Evolutionary conservation across 148 eudicot species (phyloP).

Genomic region (Tetragonia tetragonoides): DNA sequence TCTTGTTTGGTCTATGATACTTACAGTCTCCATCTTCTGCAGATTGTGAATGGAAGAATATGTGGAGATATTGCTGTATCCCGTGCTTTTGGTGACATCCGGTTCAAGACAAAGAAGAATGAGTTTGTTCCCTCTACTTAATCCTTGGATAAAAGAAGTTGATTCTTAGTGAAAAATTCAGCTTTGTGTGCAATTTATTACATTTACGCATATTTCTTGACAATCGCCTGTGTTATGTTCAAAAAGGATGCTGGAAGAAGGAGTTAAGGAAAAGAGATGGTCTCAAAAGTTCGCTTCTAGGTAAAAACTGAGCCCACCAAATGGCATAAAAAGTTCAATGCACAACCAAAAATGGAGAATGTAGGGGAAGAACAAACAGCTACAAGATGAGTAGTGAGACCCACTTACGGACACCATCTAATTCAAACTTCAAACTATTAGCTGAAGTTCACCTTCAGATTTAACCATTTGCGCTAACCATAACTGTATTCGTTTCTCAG

Average conservation of each 20-base stretch:
- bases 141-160: neutral
- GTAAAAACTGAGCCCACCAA: slow-evolving; percentile 33
- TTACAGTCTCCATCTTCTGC: slow-evolving; percentile 18
- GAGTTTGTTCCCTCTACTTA: slow-evolving; percentile 49
- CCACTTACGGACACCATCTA: no score
- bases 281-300: slow-evolving; percentile 76
- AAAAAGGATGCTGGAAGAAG: slow-evolving; percentile 80
- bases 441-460: neutral
- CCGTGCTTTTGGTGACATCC: slow-evolving; percentile 96
- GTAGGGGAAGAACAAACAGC: no score
- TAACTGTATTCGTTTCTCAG: slow-evolving; percentile 36
- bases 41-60: slow-evolving; percentile 91
- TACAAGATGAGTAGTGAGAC: no score
- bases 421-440: no score
- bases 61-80: slow-evolving; percentile 97
- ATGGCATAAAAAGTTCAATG: no score
- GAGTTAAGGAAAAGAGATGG: slow-evolving; percentile 83
- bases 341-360: no score
- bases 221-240: slow-evolving; percentile 16
- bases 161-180: neutral
- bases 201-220: slow-evolving; percentile 17
- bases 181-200: neutral
- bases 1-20: neutral
- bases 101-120: slow-evolving; percentile 91
- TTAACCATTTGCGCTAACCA: neutral